phyloP scores from a whole-genome alignment of 2,329 filamentous ascomycete species.

The Clarireedia monteithiana region DNA sequence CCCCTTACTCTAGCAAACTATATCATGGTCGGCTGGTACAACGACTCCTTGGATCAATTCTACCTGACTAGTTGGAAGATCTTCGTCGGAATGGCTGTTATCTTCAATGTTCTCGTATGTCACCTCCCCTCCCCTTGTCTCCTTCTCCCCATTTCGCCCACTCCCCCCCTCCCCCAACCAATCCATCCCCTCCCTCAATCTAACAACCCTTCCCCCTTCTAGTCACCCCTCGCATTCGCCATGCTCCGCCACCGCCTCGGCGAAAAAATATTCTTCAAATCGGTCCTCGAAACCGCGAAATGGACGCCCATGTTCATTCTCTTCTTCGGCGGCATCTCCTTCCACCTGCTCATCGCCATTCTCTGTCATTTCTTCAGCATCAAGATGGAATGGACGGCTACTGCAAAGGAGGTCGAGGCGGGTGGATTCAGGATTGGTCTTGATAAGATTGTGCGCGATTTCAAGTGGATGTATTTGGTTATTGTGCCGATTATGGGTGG shows the following conservation, averaged over 20 bases:
- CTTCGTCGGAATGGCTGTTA: slow-evolving; percentile 53
- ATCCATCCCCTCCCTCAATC: not conserved
- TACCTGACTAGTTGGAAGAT: slow-evolving; percentile 61
- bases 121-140: not conserved
- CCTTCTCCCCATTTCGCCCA: not conserved
- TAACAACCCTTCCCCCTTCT: not conserved
- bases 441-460: slow-evolving; percentile 45
- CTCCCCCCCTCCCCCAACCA: slow-evolving; percentile 23
- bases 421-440: slow-evolving; percentile 50
- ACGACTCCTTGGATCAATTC: slow-evolving; percentile 57
- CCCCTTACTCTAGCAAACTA: slow-evolving; percentile 63
- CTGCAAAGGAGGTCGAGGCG: slow-evolving; percentile 49
- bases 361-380: slow-evolving; percentile 36
- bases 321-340: slow-evolving; percentile 37
- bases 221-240: slow-evolving; percentile 17
- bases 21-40: slow-evolving; percentile 64
- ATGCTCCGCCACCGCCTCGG: slow-evolving; percentile 20
- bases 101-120: slow-evolving; percentile 48
- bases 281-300: slow-evolving; percentile 49
- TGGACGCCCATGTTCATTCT: slow-evolving; percentile 36
- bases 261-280: slow-evolving; percentile 21
- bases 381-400: slow-evolving; percentile 45
- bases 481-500: slow-evolving; percentile 16
- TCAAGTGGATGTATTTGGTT: slow-evolving; percentile 41
- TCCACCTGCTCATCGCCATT: slow-evolving; percentile 35